These are phyloP conservation scores for Phytophthora litchii DNA, from an alignment of 352 stramenopile species.

Conservation along the genomic window DNA sequence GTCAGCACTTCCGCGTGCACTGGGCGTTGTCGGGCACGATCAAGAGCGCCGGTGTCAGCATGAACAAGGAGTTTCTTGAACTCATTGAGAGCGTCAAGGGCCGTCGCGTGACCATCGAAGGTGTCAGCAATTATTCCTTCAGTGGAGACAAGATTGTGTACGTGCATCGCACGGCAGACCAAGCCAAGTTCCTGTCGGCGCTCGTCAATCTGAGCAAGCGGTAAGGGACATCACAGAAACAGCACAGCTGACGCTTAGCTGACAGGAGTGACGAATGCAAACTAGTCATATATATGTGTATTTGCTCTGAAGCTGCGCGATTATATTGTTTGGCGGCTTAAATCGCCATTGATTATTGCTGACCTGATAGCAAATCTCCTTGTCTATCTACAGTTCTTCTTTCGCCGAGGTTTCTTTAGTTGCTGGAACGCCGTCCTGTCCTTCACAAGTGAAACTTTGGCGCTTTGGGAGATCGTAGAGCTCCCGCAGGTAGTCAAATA, in stretches of 20 bases:
- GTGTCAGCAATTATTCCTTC: conserved; percentile 90
- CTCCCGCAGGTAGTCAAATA: conserved; percentile 68
- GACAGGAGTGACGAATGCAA: conserved; percentile 20
- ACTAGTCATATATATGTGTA: conserved; percentile 37
- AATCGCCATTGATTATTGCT: no score
- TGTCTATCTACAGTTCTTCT: conserved; percentile 47
- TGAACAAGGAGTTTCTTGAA: conserved; percentile 90
- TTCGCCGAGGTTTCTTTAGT: conserved; percentile 31
- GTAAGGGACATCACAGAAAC: conserved; percentile 29
- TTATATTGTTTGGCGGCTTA: conserved; percentile 2
- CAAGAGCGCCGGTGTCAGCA: conserved; percentile 79
- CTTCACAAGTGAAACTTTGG: conserved; percentile 38
- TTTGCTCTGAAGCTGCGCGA: conserved; percentile 13
- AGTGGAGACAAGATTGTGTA: conserved; percentile 90
- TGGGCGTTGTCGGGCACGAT: conserved; percentile 80
- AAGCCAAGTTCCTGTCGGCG: conserved; percentile 87
- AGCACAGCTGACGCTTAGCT: not conserved
- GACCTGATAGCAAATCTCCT: not conserved
- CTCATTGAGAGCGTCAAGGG: conserved; percentile 86
- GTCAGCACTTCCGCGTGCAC: conserved; percentile 88
- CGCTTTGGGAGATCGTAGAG: conserved; percentile 56
- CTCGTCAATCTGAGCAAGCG: conserved; percentile 81
- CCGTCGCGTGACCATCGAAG: conserved; percentile 80
- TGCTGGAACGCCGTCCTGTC: not conserved
- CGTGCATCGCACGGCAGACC: conserved; percentile 86